Base-by-base conservation (phyloP, 1,284 basidiomycete genomes). In the Melampsora larici-populina region DNA sequence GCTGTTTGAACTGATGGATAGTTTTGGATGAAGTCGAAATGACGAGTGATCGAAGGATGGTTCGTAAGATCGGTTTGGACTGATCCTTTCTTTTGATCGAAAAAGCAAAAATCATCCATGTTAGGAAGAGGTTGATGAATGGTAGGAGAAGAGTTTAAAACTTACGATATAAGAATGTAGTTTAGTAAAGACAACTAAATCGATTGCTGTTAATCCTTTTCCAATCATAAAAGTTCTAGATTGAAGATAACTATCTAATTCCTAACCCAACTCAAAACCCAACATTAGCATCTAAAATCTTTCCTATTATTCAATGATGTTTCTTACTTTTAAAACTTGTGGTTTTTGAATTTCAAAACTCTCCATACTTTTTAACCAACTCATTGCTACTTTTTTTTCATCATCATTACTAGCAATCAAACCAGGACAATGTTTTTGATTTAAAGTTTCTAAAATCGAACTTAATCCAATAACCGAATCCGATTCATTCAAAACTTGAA, bases 21-120 rank as follows among this genome's bases (percentile, higher is more conserved):
- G 68, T 88, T 87, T 86, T 97, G 94, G 79, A 97, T 89, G 84
- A 96, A 92, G 83, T 94, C 91, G 83, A 97, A 96, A 87, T 95
- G 96, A 71, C 95, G 92, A 64, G 92, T 91, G 66, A 97, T 85
- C 33, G 92, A 88, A 7, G 94, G 92, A 78, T 89, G 88, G 36
- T 89, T 85, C 83, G 80, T 70, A 17, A 71, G 78, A 26, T 79
- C 78, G 31, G 75, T 73, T 21, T 80, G 80, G 8, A 33, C 43
- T 17, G 40, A 51, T 21, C 64, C 55, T 31, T 66, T 60, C 74
- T 76, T 1, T 65, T 15, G 9, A 36, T n/a, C 51, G 21, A 48
- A 58, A 4, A 66, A 62, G 29, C 40, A 18, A 9, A 62, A 51
- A 11, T 67, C n/a, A 49, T 65, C n/a, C 63, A 33, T 29, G 6